Evolutionary conservation across 306 rosid genomes (phyloP), one percentile per base, ranked within the genome.

Genomic region (Cucurbita ficifolia): DNA sequence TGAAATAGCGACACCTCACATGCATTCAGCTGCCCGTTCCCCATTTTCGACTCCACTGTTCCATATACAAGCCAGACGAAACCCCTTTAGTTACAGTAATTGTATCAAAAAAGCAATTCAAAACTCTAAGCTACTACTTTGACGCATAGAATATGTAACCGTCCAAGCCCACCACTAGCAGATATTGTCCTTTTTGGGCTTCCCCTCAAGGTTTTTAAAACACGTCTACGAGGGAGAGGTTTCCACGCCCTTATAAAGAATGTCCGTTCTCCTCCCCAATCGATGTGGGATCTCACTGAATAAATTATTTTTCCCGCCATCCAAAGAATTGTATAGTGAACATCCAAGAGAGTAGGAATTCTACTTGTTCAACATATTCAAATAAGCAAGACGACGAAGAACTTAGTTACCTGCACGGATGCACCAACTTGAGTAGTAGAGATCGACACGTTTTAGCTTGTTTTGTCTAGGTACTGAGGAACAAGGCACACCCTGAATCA

Each of bases 1-100:
- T 94, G 99, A 86, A 87, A 94, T 72, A 94, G 75, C 54, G 91
- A 65, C 74, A 94, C 87, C 84, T 94, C 99, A 54, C 97, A 94
- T 54, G 99, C 83, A 54, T 91, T 89, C 72, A 84, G 74, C 81
- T 82, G 86, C 40, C 84, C 92, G 50, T 70, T 83, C 36, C 86
- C 90, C 69, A 77, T 90, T 57, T 75, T 85, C 56, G 99, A 91
- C 81, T 94, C 88, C 79, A 86, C 99, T 94, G 90, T 64, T 85
- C 76, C 73, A 75, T 42, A 77, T 42, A 45, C 70, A 76, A 76
- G 17, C 73, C 78, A 29, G 70, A 12, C 70, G 22, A 39, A 2
- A 21, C 13, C 2, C 21, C 29, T 38, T 75, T 58, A 75, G 24
- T 63, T 22, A 5, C n/a, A 10, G 16, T 16, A 17, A 43, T 17